A percentile compares a stretch with the other conserved stretches of the same genome.
Evolutionary conservation across 1,139 yeast genomes (phyloP).

Genomic region (Keqinozyma sinolaborantium): DNA sequence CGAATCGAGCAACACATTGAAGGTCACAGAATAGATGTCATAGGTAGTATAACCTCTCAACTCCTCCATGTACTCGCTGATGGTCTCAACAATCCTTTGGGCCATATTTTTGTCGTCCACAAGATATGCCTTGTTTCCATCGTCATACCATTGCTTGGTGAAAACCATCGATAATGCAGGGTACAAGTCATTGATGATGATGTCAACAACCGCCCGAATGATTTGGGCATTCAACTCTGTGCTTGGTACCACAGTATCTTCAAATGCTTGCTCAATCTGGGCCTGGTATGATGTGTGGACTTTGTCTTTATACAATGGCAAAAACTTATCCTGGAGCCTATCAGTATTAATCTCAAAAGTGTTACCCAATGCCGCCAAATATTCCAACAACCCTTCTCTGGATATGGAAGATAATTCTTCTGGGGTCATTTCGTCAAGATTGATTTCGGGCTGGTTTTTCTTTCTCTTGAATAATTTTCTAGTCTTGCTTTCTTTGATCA

Average conservation of each 20-base stretch:
- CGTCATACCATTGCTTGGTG: slow-evolving; percentile 44
- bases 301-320: slow-evolving; percentile 59
- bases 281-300: slow-evolving; percentile 65
- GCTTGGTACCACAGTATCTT: slow-evolving; percentile 68
- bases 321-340: slow-evolving; percentile 71
- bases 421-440: slow-evolving; percentile 41
- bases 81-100: slow-evolving; percentile 62
- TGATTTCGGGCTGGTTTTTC: slow-evolving; percentile 18
- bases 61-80: slow-evolving; percentile 72
- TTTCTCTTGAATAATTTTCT: slow-evolving; percentile 42
- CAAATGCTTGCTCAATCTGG: slow-evolving; percentile 54
- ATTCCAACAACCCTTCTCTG: slow-evolving; percentile 78
- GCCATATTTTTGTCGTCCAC: slow-evolving; percentile 42
- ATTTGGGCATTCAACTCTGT: slow-evolving; percentile 73
- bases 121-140: slow-evolving; percentile 31
- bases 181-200: slow-evolving; percentile 66
- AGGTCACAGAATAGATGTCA: slow-evolving; percentile 44
- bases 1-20: slow-evolving; percentile 38
- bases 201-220: slow-evolving; percentile 57
- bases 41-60: slow-evolving; percentile 48
- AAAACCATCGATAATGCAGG: slow-evolving; percentile 42
- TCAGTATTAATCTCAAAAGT: slow-evolving; percentile 84
- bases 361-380: slow-evolving; percentile 79
- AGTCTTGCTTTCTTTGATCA: slow-evolving; percentile 39
- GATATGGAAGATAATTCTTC: slow-evolving; percentile 52